Percentiles rank a stretch among this genome's conserved stretches.
phyloP scores from a whole-genome alignment of 345 rosid genomes.

The Ricinus communis region DNA sequence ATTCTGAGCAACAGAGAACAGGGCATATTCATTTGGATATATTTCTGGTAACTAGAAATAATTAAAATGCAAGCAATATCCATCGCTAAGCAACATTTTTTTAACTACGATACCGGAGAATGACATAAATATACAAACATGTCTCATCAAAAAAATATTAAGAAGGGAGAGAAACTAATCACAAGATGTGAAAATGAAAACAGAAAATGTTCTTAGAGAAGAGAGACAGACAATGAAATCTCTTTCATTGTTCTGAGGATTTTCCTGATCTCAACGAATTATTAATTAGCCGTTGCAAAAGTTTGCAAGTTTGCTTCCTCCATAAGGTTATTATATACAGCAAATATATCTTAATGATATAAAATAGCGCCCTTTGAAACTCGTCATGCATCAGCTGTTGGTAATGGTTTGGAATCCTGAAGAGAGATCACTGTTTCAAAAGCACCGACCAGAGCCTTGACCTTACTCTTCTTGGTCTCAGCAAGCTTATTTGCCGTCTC shows the following conservation, averaged over 20 bases:
- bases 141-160: too few relatives aligned
- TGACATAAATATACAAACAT: too few relatives aligned
- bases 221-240: background rate
- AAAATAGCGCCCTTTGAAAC: too few relatives aligned
- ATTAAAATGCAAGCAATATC: background rate
- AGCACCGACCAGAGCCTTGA: slow-evolving; percentile 33
- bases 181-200: too few relatives aligned
- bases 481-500: slow-evolving; percentile 34
- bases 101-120: background rate
- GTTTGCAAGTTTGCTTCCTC: background rate
- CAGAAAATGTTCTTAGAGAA: background rate
- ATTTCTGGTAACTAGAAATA: background rate
- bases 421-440: slow-evolving; percentile 31
- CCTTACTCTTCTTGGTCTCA: slow-evolving; percentile 26
- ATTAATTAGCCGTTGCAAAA: background rate
- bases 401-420: slow-evolving; percentile 17
- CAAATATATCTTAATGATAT: background rate
- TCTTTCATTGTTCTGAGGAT: background rate
- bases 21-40: background rate
- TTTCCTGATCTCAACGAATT: background rate
- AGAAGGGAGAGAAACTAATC: too few relatives aligned
- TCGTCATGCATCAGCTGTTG: slow-evolving; percentile 11
- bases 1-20: too few relatives aligned
- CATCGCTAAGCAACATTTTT: background rate
- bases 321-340: background rate